These are phyloP conservation scores for Pichia sp. DNA, from an alignment of 1,139 yeast species.

Conservation along the genomic window DNA sequence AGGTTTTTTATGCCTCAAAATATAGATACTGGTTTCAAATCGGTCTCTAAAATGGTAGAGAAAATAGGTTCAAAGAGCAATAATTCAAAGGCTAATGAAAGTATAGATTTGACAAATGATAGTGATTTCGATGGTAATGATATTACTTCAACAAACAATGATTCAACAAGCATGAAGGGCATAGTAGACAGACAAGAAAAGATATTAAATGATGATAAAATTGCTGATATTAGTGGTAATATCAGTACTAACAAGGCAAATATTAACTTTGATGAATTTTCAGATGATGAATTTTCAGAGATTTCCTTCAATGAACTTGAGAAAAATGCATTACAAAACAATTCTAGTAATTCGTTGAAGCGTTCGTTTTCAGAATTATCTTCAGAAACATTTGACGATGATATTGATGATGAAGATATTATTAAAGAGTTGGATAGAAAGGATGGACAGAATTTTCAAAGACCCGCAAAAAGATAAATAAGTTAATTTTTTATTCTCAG, in stretches of 20 bases:
- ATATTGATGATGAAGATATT: constrained; percentile 12
- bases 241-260: background rate
- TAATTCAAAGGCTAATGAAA: background rate
- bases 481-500: too few species aligned
- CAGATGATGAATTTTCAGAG: constrained; percentile 12
- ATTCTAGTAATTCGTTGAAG: background rate
- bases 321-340: background rate
- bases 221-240: background rate
- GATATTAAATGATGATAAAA: background rate
- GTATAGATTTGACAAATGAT: constrained; percentile 8
- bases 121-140: background rate
- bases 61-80: background rate
- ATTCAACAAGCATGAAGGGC: too few species aligned
- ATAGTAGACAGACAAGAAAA: background rate
- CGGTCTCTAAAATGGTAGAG: constrained; percentile 46
- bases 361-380: constrained; percentile 5
- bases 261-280: constrained; percentile 2
- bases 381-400: constrained; percentile 14
- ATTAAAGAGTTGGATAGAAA: constrained; percentile 3
- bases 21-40: constrained; percentile 63
- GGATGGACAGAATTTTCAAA: background rate
- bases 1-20: constrained; percentile 74
- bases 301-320: constrained; percentile 10
- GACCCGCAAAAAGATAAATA: constrained; percentile 3
- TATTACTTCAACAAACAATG: background rate